These are phyloP conservation scores for Ceriops zippeliana DNA, from an alignment of 345 rosid genomes.

Conservation along the genomic window DNA sequence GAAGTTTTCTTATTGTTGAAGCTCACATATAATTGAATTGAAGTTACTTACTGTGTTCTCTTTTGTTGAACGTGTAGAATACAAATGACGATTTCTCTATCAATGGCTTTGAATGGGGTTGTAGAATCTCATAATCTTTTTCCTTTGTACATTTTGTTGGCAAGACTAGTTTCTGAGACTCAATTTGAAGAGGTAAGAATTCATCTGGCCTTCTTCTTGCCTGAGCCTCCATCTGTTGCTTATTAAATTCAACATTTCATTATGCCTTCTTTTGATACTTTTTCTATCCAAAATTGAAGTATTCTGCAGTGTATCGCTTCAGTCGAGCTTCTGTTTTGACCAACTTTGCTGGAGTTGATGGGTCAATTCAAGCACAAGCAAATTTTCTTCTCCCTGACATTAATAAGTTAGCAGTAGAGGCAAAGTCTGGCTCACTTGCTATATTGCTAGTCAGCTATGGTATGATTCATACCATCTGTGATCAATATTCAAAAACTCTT, in stretches of 20 bases:
- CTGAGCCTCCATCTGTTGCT: too few species aligned
- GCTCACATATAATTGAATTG: slow-evolving; percentile 18
- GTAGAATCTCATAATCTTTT: slow-evolving; percentile 47
- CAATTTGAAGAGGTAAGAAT: slow-evolving; percentile 56
- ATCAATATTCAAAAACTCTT: slow-evolving; percentile 2
- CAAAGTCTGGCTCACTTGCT: slow-evolving; percentile 72
- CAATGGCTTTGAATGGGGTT: slow-evolving; percentile 50
- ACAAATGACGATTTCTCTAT: slow-evolving; percentile 64
- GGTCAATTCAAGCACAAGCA: slow-evolving; percentile 62
- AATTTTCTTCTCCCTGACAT: slow-evolving; percentile 82
- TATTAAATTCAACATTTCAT: too few species aligned
- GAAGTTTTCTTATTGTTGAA: slow-evolving; percentile 7
- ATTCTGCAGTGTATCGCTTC: slow-evolving; percentile 84
- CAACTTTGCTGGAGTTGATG: slow-evolving; percentile 65
- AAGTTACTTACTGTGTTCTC: slow-evolving; percentile 8
- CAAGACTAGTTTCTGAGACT: slow-evolving; percentile 62
- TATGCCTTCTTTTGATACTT: slow-evolving; percentile 10
- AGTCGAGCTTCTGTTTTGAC: slow-evolving; percentile 76
- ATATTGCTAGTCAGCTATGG: slow-evolving; percentile 87
- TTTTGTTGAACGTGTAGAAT: slow-evolving; percentile 50
- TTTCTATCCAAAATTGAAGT: slow-evolving; percentile 51
- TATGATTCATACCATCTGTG: slow-evolving; percentile 25
- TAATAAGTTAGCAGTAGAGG: slow-evolving; percentile 68
- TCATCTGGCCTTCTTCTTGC: background rate
- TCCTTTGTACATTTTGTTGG: slow-evolving; percentile 78